Evolutionary conservation across 345 rosid species (phyloP).

Genomic region (Hibiscus trionum): DNA sequence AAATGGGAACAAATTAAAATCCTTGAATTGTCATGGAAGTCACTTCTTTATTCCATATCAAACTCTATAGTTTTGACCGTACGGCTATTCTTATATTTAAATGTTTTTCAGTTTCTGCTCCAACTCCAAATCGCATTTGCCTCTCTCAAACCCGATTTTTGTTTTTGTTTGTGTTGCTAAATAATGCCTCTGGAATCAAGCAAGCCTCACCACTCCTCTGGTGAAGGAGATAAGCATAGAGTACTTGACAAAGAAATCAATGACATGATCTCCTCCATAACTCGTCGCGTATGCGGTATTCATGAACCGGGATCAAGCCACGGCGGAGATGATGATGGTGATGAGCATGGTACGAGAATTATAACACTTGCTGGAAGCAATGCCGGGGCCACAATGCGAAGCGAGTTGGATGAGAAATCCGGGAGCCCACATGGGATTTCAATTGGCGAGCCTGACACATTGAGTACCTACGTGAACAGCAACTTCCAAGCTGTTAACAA

Average conservation of each 20-base stretch:
- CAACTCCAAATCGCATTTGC: not conserved
- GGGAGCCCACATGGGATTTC: not conserved
- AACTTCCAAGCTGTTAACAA: slow-evolving; percentile 87
- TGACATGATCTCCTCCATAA: slow-evolving; percentile 46
- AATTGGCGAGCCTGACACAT: slow-evolving; percentile 30
- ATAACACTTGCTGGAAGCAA: slow-evolving; percentile 78
- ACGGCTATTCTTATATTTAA: not conserved
- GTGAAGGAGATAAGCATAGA: slow-evolving; percentile 22
- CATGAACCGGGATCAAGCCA: slow-evolving; percentile 42
- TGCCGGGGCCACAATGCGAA: slow-evolving; percentile 64
- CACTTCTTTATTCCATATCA: slow-evolving; percentile 25
- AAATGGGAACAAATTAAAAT: slow-evolving; percentile 10
- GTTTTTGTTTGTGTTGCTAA: not conserved
- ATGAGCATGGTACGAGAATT: slow-evolving; percentile 36
- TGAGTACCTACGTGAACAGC: slow-evolving; percentile 65
- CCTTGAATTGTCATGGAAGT: slow-evolving; percentile 34
- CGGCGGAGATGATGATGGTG: slow-evolving; percentile 25
- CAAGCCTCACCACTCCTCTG: slow-evolving; percentile 17
- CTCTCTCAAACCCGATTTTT: not conserved
- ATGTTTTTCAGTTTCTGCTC: not conserved
- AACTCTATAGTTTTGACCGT: not conserved
- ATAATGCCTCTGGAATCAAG: slow-evolving; percentile 31
- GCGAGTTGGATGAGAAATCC: slow-evolving; percentile 47
- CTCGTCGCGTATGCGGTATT: slow-evolving; percentile 24
- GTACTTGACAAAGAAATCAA: slow-evolving; percentile 28